Evolutionary conservation across 2,329 filamentous ascomycete genomes (phyloP).

Genomic region (Scedosporium boydii): DNA sequence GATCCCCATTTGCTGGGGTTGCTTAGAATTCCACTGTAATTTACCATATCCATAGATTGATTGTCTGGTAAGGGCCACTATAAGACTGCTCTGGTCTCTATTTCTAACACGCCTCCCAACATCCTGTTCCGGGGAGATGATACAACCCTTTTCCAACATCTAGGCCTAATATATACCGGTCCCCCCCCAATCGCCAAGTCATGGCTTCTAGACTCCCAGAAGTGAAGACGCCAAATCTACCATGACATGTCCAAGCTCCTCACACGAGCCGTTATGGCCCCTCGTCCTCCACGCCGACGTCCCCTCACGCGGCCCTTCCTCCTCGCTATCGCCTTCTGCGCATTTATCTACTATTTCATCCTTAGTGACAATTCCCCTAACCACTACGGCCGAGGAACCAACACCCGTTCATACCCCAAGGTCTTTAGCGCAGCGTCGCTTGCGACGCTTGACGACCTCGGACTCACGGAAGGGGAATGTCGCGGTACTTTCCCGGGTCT

Average conservation of each 20-base stretch:
- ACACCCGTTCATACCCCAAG: background rate
- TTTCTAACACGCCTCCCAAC: too few species aligned
- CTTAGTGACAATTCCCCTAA: background rate
- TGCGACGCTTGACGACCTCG: background rate
- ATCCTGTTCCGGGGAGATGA: too few species aligned
- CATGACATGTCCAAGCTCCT: background rate
- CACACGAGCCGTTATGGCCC: background rate
- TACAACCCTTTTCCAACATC: background rate
- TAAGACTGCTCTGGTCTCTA: too few species aligned
- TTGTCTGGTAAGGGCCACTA: too few species aligned
- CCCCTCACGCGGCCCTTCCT: background rate
- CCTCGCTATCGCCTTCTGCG: background rate
- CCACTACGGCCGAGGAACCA: background rate
- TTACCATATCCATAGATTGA: too few species aligned
- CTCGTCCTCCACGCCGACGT: background rate
- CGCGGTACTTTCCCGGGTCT: conserved; percentile 32
- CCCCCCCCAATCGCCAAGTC: background rate
- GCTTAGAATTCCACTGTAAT: too few species aligned
- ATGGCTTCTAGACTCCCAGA: background rate
- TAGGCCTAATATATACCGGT: background rate
- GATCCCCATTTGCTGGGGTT: too few species aligned
- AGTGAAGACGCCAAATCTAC: background rate
- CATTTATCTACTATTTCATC: background rate
- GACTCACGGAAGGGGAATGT: background rate
- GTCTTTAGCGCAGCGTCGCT: background rate